Evolutionary conservation across 2,329 filamentous ascomycete species (phyloP).

Genomic region (Lanzia echinophila): DNA sequence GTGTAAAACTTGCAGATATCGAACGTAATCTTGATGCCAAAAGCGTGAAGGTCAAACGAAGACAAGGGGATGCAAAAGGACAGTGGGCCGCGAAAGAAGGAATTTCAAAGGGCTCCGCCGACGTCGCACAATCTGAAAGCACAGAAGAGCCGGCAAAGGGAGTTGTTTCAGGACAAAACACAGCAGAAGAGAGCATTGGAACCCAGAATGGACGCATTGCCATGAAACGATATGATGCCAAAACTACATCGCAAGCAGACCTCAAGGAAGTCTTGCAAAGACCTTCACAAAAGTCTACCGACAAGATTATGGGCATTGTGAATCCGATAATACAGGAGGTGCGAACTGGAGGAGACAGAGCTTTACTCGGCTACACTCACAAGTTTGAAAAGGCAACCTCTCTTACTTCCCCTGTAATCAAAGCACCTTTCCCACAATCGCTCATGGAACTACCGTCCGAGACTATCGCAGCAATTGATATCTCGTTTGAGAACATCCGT

Average conservation of each 20-base stretch:
- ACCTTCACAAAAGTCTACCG: conserved; percentile 91
- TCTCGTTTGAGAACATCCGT: conserved; percentile 88
- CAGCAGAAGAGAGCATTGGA: conserved; percentile 43
- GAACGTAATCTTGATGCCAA: conserved; percentile 91
- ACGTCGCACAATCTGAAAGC: conserved; percentile 19
- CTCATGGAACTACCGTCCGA: conserved; percentile 81
- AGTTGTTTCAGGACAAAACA: conserved; percentile 42
- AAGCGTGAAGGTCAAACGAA: conserved; percentile 88
- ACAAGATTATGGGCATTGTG: conserved; percentile 85
- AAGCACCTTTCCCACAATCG: conserved; percentile 76
- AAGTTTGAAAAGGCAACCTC: conserved; percentile 97
- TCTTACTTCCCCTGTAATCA: conserved; percentile 79
- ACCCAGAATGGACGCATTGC: conserved; percentile 55
- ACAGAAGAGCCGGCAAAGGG: conserved; percentile 40
- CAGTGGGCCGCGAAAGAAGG: conserved; percentile 83
- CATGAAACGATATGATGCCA: conserved; percentile 74
- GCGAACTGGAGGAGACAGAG: conserved; percentile 75
- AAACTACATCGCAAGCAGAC: conserved; percentile 54
- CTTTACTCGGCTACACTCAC: conserved; percentile 87
- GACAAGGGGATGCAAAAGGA: conserved; percentile 89
- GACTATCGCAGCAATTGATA: conserved; percentile 86
- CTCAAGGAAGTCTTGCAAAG: conserved; percentile 73
- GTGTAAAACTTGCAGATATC: conserved; percentile 80
- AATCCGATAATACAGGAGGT: conserved; percentile 88
- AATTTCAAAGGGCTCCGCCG: conserved; percentile 37